Base-by-base conservation (phyloP, 495 filamentous ascomycete species). In the Xylaria telfairii region DNA sequence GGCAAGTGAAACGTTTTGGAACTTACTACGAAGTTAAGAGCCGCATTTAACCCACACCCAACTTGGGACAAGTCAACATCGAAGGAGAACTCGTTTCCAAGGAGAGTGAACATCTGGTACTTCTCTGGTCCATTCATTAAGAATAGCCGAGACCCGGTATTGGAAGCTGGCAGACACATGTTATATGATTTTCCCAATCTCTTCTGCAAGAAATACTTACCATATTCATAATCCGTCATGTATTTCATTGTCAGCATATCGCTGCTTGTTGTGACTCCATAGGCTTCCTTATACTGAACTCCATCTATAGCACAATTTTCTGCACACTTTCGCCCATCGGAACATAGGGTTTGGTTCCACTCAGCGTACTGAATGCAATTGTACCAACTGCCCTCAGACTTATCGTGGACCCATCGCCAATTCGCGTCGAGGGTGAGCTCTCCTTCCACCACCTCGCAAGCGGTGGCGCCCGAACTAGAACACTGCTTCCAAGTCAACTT, bases 351-450 rank as follows among this genome's bases (percentile, higher is more conserved):
- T 30, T 1, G 2, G 21, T 51, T 54, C 26, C 51, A 54, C 13
- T 54, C 51, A 30, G 51, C 51, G 13, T 30, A 54, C 10, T 28
- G 3, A 30, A 54, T 30, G 26, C 51, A 54, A 54, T 54, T 54
- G 17, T 54, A 54, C 26, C 51, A 54, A 8, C 26, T 54, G 0
- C 51, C 26, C 26, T 54, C 51, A 30, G 51, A 17, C 26, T 54
- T 30, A 30, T 54, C 51, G 51, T 54, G 51, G 12, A 26, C 51
- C 51, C 51, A 54, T 30, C 51, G 26, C 51, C 51, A 54, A 28
- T 54, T 54, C 51, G 24, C 51, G 26, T 54, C 51, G 24, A 54
- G 10, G 13, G 51, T 54, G 51, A 54, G 51, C 51, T 54, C 51
- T 30, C 51, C 51, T 54, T 54, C 3, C 6, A 54, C 26, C 17